phyloP scores from a whole-genome alignment of 2,329 filamentous ascomycete genomes.

The Pyricularia sp. region DNA sequence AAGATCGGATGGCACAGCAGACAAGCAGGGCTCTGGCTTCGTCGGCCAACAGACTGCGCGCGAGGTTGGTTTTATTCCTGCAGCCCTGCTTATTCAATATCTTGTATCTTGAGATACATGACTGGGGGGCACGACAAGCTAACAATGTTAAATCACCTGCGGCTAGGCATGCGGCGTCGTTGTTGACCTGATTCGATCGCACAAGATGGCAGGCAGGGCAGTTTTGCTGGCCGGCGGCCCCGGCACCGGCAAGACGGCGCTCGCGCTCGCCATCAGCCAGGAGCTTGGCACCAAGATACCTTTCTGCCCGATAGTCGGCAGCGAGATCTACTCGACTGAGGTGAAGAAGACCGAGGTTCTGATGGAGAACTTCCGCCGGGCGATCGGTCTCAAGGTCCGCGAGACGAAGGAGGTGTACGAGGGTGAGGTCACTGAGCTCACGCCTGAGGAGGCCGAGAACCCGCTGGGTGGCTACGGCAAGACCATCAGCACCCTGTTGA shows the following conservation, averaged over 20 bases:
- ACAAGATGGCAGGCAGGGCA: constrained; percentile 95
- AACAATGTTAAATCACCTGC: neutral
- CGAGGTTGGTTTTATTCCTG: constrained; percentile 49
- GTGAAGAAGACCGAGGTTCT: constrained; percentile 99
- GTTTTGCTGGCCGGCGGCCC: constrained; percentile 90
- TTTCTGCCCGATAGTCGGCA: constrained; percentile 96
- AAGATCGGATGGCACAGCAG: constrained; percentile 75
- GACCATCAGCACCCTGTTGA: constrained; percentile 91
- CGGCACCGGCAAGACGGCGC: constrained; percentile 92
- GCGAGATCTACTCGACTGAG: constrained; percentile 95
- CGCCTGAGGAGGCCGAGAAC: constrained; percentile 96
- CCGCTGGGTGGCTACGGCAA: constrained; percentile 93
- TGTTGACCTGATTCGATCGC: constrained; percentile 88
- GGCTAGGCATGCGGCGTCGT: constrained; percentile 81
- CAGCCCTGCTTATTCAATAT: neutral
- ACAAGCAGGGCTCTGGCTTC: constrained; percentile 72
- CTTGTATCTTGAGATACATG: neutral
- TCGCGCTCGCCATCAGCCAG: constrained; percentile 91
- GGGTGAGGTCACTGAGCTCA: constrained; percentile 95
- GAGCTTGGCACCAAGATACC: constrained; percentile 97
- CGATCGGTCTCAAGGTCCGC: constrained; percentile 91
- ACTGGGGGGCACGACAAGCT: neutral
- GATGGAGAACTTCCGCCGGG: constrained; percentile 98
- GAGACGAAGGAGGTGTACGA: constrained; percentile 99
- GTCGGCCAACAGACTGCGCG: constrained; percentile 80